phyloP scores from a whole-genome alignment of 257 asterid genomes.

The Rehmannia glutinosa region DNA sequence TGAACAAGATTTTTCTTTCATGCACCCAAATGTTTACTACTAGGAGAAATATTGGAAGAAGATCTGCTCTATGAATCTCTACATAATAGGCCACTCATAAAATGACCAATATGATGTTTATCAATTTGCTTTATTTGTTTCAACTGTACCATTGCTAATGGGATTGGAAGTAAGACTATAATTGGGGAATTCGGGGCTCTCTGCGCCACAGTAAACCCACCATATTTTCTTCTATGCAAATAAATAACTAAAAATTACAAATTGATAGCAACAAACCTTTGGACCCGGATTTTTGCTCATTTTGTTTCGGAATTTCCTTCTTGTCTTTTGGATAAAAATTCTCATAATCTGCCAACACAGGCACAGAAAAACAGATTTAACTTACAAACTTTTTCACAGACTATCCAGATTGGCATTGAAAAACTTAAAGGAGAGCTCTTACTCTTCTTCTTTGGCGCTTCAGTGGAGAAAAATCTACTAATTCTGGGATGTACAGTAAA shows the following conservation, averaged over 20 bases:
- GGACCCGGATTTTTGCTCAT: constrained; percentile 54
- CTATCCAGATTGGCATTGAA: background rate
- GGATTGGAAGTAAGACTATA: background rate
- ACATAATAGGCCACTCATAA: background rate
- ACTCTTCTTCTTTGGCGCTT: constrained; percentile 76
- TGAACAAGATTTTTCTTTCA: background rate
- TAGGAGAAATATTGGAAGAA: background rate
- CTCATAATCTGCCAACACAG: constrained; percentile 46
- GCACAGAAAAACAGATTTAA: background rate
- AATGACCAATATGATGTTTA: background rate
- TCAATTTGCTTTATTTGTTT: background rate
- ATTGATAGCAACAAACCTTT: constrained; percentile 41
- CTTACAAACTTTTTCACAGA: background rate
- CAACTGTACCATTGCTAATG: background rate
- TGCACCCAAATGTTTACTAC: background rate
- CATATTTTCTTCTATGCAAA: background rate
- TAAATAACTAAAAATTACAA: background rate
- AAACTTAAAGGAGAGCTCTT: constrained; percentile 14
- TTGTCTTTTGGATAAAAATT: constrained; percentile 53
- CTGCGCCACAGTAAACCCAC: background rate
- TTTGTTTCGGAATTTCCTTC: constrained; percentile 49
- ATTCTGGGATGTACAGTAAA: constrained; percentile 35
- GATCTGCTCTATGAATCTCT: background rate
- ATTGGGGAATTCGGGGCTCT: background rate
- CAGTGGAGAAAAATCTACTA: constrained; percentile 52